These are phyloP conservation scores for Pistacia vera DNA, from an alignment of 345 rosid genomes.

Conservation along the genomic window DNA sequence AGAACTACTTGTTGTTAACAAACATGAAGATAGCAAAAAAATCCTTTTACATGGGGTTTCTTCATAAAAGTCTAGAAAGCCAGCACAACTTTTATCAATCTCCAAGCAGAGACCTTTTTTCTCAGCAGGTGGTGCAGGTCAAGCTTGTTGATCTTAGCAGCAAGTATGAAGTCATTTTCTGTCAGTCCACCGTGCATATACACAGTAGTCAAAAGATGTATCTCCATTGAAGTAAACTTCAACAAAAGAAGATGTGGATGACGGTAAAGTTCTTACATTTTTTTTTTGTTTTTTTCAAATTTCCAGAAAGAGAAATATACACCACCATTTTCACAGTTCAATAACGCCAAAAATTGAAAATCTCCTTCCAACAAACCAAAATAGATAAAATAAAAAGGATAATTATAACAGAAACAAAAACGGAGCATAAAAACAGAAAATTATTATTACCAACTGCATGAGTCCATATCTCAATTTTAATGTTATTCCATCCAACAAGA, in stretches of 20 bases:
- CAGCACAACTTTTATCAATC: background rate
- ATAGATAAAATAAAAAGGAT: background rate
- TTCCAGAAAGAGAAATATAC: background rate
- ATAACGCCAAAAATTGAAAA: background rate
- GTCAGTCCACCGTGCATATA: slow-evolving; percentile 66
- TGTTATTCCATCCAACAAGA: slow-evolving; percentile 96
- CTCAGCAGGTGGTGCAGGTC: slow-evolving; percentile 65
- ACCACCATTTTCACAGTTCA: background rate
- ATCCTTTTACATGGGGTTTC: background rate
- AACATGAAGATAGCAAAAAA: background rate
- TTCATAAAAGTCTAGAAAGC: background rate
- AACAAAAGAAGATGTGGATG: background rate
- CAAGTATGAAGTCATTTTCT: slow-evolving; percentile 93
- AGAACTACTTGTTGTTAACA: background rate
- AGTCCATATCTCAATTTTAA: slow-evolving; percentile 90
- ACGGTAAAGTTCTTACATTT: background rate
- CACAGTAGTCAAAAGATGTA: background rate
- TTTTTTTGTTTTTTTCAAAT: background rate
- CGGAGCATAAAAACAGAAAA: background rate
- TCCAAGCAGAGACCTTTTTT: slow-evolving; percentile 34
- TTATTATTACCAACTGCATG: slow-evolving; percentile 78
- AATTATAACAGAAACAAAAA: background rate
- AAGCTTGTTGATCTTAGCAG: slow-evolving; percentile 75
- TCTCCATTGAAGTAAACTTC: background rate
- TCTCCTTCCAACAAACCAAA: background rate